Base-by-base conservation (phyloP, 352 stramenopile species). In the Albugo candida region DNA sequence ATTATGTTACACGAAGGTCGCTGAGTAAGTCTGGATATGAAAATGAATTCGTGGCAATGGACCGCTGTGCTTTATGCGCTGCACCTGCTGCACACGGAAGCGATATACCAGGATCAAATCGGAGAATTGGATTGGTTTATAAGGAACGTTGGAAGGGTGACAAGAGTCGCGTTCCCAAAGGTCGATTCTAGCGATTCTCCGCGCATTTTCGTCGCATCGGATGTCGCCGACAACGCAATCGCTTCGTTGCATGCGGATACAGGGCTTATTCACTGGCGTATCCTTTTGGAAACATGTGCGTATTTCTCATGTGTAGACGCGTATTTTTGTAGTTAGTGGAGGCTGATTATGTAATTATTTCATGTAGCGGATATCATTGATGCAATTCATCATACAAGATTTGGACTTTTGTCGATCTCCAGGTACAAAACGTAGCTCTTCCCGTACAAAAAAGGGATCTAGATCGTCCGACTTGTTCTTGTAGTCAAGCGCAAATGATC, bases 111-210 rank as follows among this genome's bases (percentile, higher is more conserved):
- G 36, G 77, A 89, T 54, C 77, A 89, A 49, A 70, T 67, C 5
- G 77, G 73, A 2, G 57, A 85, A 48, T 74, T 86, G 45, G 77
- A 89, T 67, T 89, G 74, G 74, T 76, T 65, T 42, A 50, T 62
- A 13, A 47, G 83, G 54, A 68, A 84, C 47, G 41, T 89, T 13
- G 77, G 77, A 20, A 60, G 65, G 12, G 70, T 66, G 5, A 55
- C 58, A 5, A 47, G 61, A 3, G 70, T 77, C 31, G 68, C 57
- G 13, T 81, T 73, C 53, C 61, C 58, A 17, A 59, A 60, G 37
- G 63, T 57, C 36, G 64, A 77, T 45, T 73, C 63, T 45, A 64
- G 58, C 39, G 50, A 54, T 13, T 54, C 8, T 64, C 60, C 67
- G 46, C 63, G 69, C 6, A 52, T 81, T 44, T 89, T 84, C 60